These are phyloP conservation scores for Abelmoschus esculentus DNA, from an alignment of 345 rosid genomes.

Conservation along the genomic window DNA sequence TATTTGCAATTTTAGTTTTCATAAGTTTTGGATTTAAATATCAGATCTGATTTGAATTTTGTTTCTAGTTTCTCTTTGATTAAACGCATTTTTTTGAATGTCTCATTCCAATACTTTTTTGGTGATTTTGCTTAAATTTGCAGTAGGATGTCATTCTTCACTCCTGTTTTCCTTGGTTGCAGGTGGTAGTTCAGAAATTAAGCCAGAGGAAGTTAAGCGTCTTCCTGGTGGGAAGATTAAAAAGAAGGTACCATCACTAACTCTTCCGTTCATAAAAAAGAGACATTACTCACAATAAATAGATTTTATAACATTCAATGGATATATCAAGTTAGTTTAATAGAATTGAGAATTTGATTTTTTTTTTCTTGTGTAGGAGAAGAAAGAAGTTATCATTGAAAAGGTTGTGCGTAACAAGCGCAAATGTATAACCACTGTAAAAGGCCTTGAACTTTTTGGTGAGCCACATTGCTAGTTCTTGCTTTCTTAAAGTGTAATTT, in stretches of 20 bases:
- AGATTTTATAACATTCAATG: background rate
- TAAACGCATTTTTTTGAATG: too few relatives aligned
- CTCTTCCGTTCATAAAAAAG: background rate
- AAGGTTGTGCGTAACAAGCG: slow-evolving; percentile 44
- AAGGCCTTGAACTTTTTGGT: slow-evolving; percentile 52
- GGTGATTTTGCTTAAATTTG: background rate
- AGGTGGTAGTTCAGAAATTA: slow-evolving; percentile 17
- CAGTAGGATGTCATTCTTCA: background rate
- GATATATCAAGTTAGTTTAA: background rate
- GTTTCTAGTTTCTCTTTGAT: background rate
- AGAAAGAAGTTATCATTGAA: slow-evolving; percentile 43
- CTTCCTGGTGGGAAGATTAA: slow-evolving; percentile 46
- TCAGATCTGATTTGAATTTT: background rate
- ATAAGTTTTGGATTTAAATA: background rate
- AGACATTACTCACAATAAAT: background rate
- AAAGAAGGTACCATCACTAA: slow-evolving; percentile 30
- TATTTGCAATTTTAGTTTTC: background rate
- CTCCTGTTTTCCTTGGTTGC: background rate
- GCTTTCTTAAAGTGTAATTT: background rate
- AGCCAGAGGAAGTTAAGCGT: slow-evolving; percentile 39
- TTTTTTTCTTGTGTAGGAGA: slow-evolving; percentile 21
- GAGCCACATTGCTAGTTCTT: slow-evolving; percentile 5
- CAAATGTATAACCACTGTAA: slow-evolving; percentile 40
- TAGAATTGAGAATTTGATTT: background rate
- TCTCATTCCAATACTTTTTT: too few relatives aligned